A percentile compares a stretch with the other conserved stretches of the same genome.
Evolutionary conservation across 805 yeast genomes (phyloP).

Genomic region (Diddensiella caesifluorescens): DNA sequence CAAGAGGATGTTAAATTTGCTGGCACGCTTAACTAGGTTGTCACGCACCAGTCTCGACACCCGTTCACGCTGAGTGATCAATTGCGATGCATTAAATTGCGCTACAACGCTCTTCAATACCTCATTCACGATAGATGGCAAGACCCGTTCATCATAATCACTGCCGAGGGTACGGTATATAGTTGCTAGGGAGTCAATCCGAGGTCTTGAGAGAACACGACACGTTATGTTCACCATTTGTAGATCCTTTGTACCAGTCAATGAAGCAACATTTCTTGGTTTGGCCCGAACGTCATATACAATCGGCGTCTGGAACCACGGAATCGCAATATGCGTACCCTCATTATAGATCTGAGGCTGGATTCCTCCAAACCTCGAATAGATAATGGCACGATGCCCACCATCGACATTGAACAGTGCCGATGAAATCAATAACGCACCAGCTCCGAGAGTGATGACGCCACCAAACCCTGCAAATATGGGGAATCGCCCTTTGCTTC

Average conservation of each 20-base stretch:
- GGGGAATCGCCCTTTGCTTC: constrained; percentile 33
- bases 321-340: constrained; percentile 92
- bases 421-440: constrained; percentile 47
- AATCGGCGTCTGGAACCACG: constrained; percentile 91
- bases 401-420: constrained; percentile 88
- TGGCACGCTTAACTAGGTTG: constrained; percentile 83
- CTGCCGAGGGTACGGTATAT: constrained; percentile 89
- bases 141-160: constrained; percentile 94
- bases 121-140: constrained; percentile 97
- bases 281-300: constrained; percentile 94
- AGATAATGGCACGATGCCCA: constrained; percentile 96
- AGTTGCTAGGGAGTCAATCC: constrained; percentile 66
- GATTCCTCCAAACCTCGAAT: constrained; percentile 82
- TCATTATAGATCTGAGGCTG: constrained; percentile 77
- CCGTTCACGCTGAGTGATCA: constrained; percentile 97
- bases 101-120: constrained; percentile 96
- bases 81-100: constrained; percentile 96
- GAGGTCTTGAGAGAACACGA: constrained; percentile 90
- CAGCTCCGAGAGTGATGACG: constrained; percentile 51
- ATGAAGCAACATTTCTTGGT: constrained; percentile 91
- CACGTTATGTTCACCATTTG: constrained; percentile 99
- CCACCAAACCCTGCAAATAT: constrained; percentile 63
- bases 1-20: constrained; percentile 75
- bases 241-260: constrained; percentile 96
- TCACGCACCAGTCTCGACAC: constrained; percentile 90